phyloP scores from a whole-genome alignment of 2,329 filamentous ascomycete genomes.

The Pseudogymnoascus sp. region DNA sequence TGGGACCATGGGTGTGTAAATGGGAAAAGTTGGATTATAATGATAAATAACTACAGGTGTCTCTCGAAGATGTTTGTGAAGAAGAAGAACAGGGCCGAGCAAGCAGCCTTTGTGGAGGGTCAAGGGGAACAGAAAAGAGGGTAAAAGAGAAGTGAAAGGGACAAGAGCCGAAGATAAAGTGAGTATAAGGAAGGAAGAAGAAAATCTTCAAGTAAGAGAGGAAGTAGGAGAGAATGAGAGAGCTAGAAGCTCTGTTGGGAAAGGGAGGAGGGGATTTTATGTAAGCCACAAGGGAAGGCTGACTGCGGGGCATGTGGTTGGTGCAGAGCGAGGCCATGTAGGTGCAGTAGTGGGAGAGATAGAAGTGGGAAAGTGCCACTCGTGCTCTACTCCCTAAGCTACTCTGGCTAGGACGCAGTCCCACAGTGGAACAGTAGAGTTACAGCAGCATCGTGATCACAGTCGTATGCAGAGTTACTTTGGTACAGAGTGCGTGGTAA shows the following conservation, averaged over 20 bases:
- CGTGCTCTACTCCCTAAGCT: background rate
- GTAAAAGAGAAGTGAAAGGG: conserved; percentile 5
- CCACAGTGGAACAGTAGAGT: conserved; percentile 3
- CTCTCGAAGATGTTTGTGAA: conserved; percentile 6
- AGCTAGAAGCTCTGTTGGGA: conserved; percentile 4
- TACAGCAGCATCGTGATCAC: background rate
- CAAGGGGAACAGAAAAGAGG: conserved; percentile 2
- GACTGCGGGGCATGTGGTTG: conserved; percentile 5
- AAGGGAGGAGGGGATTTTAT: conserved; percentile 2
- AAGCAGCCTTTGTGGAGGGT: conserved; percentile 2
- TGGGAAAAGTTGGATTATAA: conserved; percentile 6
- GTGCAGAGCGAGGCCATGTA: background rate
- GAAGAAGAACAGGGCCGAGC: background rate
- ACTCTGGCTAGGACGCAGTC: background rate
- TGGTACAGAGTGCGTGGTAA: background rate
- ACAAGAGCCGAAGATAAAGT: background rate
- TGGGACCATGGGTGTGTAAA: conserved; percentile 1
- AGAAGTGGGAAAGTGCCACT: conserved; percentile 3
- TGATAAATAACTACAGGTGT: conserved; percentile 7
- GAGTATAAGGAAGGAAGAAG: conserved; percentile 2
- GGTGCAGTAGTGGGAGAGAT: conserved; percentile 5
- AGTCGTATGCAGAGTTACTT: background rate
- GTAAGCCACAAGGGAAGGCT: conserved; percentile 1
- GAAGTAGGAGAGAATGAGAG: conserved; percentile 3
- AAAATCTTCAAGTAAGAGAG: background rate